Conservation (phyloP, 2,329 filamentous ascomycete species). For the Daldinia sp. region DNA sequence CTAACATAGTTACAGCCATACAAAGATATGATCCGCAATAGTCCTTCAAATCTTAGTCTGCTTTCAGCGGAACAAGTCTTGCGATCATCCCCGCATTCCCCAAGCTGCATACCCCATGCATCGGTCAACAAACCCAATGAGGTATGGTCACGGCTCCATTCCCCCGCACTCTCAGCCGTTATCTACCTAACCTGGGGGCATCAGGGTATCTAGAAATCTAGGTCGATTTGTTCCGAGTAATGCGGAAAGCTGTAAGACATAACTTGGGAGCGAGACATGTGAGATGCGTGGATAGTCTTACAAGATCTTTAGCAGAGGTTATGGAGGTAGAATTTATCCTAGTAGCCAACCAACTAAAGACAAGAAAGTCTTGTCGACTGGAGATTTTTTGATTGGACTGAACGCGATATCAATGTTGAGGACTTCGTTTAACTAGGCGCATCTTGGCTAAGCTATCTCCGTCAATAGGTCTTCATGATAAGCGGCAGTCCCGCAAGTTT, state of each 20-base stretch:
- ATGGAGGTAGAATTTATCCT: not conserved
- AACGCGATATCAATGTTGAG: not conserved
- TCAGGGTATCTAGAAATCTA: not conserved
- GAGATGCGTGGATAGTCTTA: not conserved
- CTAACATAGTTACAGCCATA: not conserved
- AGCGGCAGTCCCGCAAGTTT: not conserved
- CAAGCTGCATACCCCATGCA: slow-evolving; percentile 2
- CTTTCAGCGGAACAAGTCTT: not conserved
- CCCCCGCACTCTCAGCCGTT: not conserved
- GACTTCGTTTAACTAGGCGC: not conserved
- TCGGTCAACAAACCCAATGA: not conserved
- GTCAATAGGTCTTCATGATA: not conserved
- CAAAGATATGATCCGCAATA: slow-evolving; percentile 2
- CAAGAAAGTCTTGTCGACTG: not conserved
- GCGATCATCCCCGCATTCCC: slow-evolving; percentile 12
- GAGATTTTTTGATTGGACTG: not conserved
- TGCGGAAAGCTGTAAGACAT: not conserved
- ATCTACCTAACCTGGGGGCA: too few relatives aligned
- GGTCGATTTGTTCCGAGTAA: not conserved
- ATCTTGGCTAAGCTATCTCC: not conserved
- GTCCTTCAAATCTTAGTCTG: not conserved
- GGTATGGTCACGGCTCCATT: not conserved
- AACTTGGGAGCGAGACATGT: not conserved
- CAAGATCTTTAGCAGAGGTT: not conserved
- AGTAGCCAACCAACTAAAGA: not conserved